These are phyloP conservation scores for Eimeria tenella DNA, from an alignment of 169 alveolate species.

Conservation along the genomic window DNA sequence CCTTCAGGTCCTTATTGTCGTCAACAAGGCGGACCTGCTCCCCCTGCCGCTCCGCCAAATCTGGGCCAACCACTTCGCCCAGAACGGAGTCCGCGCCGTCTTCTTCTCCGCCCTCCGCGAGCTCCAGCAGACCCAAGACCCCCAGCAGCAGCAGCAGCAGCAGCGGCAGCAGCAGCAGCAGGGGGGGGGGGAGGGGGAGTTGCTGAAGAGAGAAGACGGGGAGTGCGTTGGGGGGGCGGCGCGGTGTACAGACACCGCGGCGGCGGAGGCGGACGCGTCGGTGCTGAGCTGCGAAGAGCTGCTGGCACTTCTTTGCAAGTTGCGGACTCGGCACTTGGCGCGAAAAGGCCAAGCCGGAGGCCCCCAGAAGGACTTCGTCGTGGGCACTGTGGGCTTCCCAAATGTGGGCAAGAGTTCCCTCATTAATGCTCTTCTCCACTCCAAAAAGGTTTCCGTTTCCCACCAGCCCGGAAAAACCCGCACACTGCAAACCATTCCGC, in stretches of 20 bases:
- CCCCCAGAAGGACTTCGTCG: constrained; percentile 82
- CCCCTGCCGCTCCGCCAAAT: constrained; percentile 65
- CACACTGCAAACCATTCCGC: constrained; percentile 95
- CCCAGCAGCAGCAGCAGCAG: background rate
- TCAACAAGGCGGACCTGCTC: constrained; percentile 81
- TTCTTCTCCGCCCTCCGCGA: constrained; percentile 77
- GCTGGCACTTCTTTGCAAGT: constrained; percentile 75
- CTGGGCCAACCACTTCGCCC: constrained; percentile 66
- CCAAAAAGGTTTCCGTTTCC: constrained; percentile 96
- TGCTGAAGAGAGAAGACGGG: background rate
- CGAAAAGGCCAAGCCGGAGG: background rate
- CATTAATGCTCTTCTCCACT: constrained; percentile 96
- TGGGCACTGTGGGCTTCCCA: constrained; percentile 99
- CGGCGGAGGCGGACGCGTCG: background rate
- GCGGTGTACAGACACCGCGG: background rate
- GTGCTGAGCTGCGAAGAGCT: constrained; percentile 78
- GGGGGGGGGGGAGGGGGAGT: background rate
- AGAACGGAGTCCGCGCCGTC: constrained; percentile 32
- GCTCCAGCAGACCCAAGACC: constrained; percentile 16
- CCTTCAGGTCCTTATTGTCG: constrained; percentile 78
- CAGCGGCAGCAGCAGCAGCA: background rate
- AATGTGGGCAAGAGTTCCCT: constrained; percentile 99
- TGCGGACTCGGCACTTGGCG: constrained; percentile 60
- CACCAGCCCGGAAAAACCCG: constrained; percentile 99
- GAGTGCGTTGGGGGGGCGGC: background rate